Evolutionary conservation across 495 filamentous ascomycete genomes (phyloP), one percentile per base, ranked within the genome.

Genomic region (Aspergillus funiculosus): DNA sequence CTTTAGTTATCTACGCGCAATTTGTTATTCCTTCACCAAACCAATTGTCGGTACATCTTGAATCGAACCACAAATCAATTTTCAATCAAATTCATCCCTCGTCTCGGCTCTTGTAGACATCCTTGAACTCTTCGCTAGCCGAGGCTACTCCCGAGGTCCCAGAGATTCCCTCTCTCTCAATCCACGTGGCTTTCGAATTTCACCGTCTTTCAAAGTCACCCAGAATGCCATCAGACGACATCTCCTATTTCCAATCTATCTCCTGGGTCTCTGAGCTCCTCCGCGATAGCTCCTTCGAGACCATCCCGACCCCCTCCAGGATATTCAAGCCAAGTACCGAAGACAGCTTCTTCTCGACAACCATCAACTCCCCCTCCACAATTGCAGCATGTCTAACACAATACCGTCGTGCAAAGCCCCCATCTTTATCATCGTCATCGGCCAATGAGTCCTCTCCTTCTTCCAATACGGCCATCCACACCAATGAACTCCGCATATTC

Each of bases 231-330:
- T 58, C 46, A 30, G 48, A 52, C 40, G 69, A 76, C 26, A 53
- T 66, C 20, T 59, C 58, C 15, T 67, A 71, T 51, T 79, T 82
- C 60, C 52, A 54, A 27, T 59, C 69, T 17, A 79, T 80, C 44
- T 74, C 79, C 9, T 82, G 80, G 79, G 75, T 76, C 44, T 58
- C 67, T n/a, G 39, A 51, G n/a, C 66, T 78, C 39, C 63, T 82
- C 5, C 24, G 52, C 11, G 60, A 72, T 28, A 46, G 66, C 4
- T 35, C 57, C 15, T 67, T 69, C 59, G 57, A 61, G 32, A 57
- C 65, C 11, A 52, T 58, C 7, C 37, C 58, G 6, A 68, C 70
- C 1, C 49, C 58, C 5, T 70, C 71, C 13, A 72, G 81, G 4
- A 30, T 48, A 2, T 40, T 49, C 18, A 82, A 78, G 39, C 14